A percentile compares a stretch with the other conserved stretches of the same genome.
These are phyloP conservation scores for Maudiozyma barnettii DNA, from an alignment of 805 yeast genomes.

Conservation along the genomic window DNA sequence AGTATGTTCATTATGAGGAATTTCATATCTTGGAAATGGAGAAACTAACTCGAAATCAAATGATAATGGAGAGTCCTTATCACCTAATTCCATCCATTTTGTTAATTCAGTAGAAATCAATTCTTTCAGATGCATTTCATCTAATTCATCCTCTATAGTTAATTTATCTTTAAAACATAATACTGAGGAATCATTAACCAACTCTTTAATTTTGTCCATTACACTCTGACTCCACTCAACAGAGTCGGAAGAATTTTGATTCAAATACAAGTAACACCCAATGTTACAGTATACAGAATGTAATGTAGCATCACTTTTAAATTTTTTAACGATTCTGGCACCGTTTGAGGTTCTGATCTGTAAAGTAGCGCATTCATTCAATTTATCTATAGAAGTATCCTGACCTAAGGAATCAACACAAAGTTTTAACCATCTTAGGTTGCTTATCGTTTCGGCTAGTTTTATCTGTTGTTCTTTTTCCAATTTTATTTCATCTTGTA, in stretches of 20 bases:
- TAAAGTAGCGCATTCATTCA: constrained; percentile 13
- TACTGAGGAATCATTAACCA: constrained; percentile 8
- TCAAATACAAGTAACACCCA: constrained; percentile 20
- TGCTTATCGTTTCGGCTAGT: constrained; percentile 10
- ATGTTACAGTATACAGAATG: constrained; percentile 17
- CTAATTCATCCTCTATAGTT: constrained; percentile 5
- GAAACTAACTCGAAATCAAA: constrained; percentile 51
- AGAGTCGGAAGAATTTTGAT: constrained; percentile 46
- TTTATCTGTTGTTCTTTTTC: constrained; percentile 10
- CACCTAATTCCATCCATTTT: constrained; percentile 6
- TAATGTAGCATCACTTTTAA: constrained; percentile 12
- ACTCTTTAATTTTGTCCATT: constrained; percentile 28
- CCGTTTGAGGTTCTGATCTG: constrained; percentile 28
- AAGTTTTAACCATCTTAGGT: constrained; percentile 18
- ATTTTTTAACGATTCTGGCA: constrained; percentile 20
- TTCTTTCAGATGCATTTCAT: constrained; percentile 4
- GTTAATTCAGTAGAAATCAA: constrained; percentile 11
- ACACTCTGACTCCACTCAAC: constrained; percentile 53
- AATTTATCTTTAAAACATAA: constrained; percentile 17
- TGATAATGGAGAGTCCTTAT: constrained; percentile 11
- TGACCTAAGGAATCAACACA: constrained; percentile 7
- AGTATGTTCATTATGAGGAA: constrained; percentile 29
- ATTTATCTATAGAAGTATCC: neutral
- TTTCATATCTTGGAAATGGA: constrained; percentile 51
- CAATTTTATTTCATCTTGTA: constrained; percentile 5